Conservation (phyloP, 805 yeast genomes). For the Maudiozyma barnettii region DNA sequence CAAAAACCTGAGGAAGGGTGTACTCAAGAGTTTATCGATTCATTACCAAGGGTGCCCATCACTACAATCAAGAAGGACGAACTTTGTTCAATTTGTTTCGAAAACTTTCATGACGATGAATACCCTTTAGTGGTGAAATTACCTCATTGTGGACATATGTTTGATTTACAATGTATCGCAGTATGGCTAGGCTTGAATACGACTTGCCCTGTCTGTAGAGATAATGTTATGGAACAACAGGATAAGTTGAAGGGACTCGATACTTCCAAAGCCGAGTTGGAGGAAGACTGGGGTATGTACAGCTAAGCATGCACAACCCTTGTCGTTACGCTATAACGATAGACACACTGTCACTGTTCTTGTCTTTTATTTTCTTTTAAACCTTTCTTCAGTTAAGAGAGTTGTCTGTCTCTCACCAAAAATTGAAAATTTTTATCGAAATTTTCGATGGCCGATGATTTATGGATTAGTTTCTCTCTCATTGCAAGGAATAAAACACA, state of each 20-base stretch:
- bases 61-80: constrained; percentile 38
- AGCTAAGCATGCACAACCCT: too few relatives aligned
- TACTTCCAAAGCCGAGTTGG: constrained; percentile 50
- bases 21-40: constrained; percentile 59
- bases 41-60: constrained; percentile 59
- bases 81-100: constrained; percentile 80
- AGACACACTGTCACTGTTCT: too few relatives aligned
- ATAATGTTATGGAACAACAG: constrained; percentile 49
- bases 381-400: too few relatives aligned
- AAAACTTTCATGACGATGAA: constrained; percentile 56
- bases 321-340: too few relatives aligned
- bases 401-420: too few relatives aligned
- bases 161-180: constrained; percentile 82
- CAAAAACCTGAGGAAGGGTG: constrained; percentile 41
- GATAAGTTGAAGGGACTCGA: constrained; percentile 17
- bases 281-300: constrained; percentile 72
- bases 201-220: constrained; percentile 83
- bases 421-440: constrained; percentile 1
- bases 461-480: background rate
- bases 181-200: constrained; percentile 74
- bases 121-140: constrained; percentile 73
- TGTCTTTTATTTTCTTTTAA: too few relatives aligned
- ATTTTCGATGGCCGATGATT: background rate
- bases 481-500: background rate
- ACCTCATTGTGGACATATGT: constrained; percentile 69